Evolutionary conservation across 2,329 filamentous ascomycete species (phyloP).

Genomic region (Venturia asperata): DNA sequence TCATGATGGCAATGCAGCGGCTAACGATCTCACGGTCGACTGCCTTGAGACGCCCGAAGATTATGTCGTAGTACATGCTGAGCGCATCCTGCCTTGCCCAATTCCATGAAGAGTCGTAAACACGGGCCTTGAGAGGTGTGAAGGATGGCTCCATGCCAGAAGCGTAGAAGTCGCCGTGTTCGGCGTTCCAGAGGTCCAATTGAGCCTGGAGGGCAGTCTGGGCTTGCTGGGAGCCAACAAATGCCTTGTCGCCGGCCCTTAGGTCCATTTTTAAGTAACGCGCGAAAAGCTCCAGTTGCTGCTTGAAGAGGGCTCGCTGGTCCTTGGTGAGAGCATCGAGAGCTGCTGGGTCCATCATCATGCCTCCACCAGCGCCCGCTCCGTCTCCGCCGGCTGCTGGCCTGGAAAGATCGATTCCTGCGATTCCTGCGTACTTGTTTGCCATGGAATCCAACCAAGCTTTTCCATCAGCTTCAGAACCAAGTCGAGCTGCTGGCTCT

Average conservation of each 20-base stretch:
- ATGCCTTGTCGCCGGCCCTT: conserved; percentile 91
- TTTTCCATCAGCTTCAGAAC: conserved; percentile 86
- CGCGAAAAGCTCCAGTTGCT: conserved; percentile 91
- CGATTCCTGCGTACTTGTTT: conserved; percentile 79
- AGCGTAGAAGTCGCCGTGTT: conserved; percentile 96
- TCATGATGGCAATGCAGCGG: conserved; percentile 98
- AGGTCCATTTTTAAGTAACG: conserved; percentile 97
- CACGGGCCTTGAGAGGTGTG: conserved; percentile 83
- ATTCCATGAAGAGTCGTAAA: conserved; percentile 98
- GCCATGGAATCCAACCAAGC: conserved; percentile 80
- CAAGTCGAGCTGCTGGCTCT: conserved; percentile 82
- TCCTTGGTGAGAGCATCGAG: conserved; percentile 97
- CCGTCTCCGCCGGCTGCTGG: conserved; percentile 63
- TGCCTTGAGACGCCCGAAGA: conserved; percentile 86
- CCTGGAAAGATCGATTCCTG: conserved; percentile 76
- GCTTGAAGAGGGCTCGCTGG: conserved; percentile 92
- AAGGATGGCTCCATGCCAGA: conserved; percentile 91
- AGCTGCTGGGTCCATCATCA: conserved; percentile 99
- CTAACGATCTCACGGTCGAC: conserved; percentile 98
- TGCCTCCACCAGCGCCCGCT: conserved; percentile 67
- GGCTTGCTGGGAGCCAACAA: conserved; percentile 75
- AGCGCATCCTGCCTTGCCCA: conserved; percentile 97
- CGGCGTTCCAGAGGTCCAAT: conserved; percentile 86
- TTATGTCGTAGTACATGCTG: conserved; percentile 98
- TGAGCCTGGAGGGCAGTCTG: conserved; percentile 85